These are phyloP conservation scores for Kwoniella bestiolae DNA, from an alignment of 768 basidiomycete species.

Conservation along the genomic window DNA sequence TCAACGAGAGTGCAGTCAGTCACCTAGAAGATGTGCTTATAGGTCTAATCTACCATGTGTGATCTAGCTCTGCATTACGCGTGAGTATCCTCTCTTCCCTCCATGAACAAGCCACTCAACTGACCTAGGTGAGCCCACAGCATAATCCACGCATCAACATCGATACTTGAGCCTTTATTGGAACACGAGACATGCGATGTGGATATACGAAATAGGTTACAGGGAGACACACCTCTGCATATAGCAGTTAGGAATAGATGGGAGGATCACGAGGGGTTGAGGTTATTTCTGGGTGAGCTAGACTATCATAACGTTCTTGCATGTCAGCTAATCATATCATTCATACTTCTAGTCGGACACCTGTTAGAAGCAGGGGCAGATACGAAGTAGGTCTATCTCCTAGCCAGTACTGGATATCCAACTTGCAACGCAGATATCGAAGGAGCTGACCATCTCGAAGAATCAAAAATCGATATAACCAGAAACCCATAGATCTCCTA, in stretches of 20 bases:
- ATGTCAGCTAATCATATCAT: neutral
- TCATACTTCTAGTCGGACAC: conserved; percentile 25
- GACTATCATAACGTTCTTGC: neutral
- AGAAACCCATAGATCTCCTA: conserved; percentile 65
- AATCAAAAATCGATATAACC: conserved; percentile 72
- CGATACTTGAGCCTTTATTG: conserved; percentile 73
- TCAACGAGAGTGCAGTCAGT: no score
- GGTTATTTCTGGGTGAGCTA: conserved; percentile 65
- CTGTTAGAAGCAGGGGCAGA: conserved; percentile 81
- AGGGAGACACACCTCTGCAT: conserved; percentile 77
- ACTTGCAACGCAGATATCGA: no score
- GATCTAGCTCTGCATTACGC: conserved; percentile 70
- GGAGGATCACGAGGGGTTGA: conserved; percentile 63
- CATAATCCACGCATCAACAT: conserved; percentile 62
- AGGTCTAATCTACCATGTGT: neutral
- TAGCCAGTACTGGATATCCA: no score
- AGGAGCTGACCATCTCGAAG: no score
- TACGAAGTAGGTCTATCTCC: conserved; percentile 62
- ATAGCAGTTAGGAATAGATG: conserved; percentile 66
- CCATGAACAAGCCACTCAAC: neutral
- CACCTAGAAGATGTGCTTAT: neutral
- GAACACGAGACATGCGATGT: conserved; percentile 78
- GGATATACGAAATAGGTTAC: conserved; percentile 72
- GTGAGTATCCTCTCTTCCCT: conserved; percentile 60
- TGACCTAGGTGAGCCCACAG: conserved; percentile 55